phyloP scores from a whole-genome alignment of 805 yeast species.

The Komagataella pastoris region DNA sequence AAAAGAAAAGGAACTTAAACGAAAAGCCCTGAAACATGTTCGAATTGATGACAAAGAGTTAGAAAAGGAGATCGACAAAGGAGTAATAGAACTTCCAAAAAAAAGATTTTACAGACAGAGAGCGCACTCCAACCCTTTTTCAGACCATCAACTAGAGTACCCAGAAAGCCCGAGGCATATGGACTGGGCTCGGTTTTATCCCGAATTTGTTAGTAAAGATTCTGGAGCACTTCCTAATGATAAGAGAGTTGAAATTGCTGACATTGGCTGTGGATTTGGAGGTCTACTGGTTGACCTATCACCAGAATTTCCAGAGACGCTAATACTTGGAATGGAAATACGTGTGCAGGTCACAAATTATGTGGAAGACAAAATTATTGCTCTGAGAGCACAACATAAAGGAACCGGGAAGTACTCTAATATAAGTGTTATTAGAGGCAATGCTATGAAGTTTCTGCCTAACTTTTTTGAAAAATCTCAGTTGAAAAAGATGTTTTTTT shows the following conservation, averaged over 20 bases:
- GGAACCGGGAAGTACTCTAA: constrained; percentile 47
- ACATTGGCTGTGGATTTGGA: constrained; percentile 96
- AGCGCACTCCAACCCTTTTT: constrained; percentile 95
- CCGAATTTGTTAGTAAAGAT: constrained; percentile 33
- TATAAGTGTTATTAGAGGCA: constrained; percentile 82
- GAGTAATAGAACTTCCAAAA: constrained; percentile 48
- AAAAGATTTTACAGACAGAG: constrained; percentile 88
- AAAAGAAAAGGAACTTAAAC: constrained; percentile 27
- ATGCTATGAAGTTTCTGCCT: constrained; percentile 95
- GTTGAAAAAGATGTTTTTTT: constrained; percentile 84
- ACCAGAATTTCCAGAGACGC: constrained; percentile 56
- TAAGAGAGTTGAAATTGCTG: constrained; percentile 73
- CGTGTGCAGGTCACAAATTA: constrained; percentile 95
- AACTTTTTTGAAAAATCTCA: constrained; percentile 82
- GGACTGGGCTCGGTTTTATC: constrained; percentile 80
- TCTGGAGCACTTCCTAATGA: constrained; percentile 22
- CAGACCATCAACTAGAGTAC: constrained; percentile 86
- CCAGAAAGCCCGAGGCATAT: constrained; percentile 70
- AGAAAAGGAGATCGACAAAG: constrained; percentile 14
- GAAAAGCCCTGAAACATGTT: constrained; percentile 31
- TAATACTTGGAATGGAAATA: constrained; percentile 92
- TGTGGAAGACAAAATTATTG: constrained; percentile 90
- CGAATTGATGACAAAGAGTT: constrained; percentile 13
- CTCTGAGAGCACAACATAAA: constrained; percentile 48
- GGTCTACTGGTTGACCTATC: constrained; percentile 77